Base-by-base conservation (phyloP, 352 stramenopile genomes). In the Pythium graminicola region DNA sequence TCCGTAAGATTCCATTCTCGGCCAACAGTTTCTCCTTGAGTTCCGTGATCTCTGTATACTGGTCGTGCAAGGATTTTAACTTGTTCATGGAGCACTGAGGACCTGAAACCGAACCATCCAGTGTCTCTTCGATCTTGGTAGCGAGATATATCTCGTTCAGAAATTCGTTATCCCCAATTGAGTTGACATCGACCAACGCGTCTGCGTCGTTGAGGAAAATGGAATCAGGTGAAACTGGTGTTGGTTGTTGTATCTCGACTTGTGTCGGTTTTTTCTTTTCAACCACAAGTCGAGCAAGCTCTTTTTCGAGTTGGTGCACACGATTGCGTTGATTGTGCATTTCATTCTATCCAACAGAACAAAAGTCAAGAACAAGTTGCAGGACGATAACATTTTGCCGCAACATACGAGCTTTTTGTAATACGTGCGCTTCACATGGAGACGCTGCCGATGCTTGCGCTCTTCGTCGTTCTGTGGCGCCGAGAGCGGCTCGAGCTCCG, bases 401-500 rank as follows among this genome's bases (percentile, higher is more conserved):
- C n/a, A 36, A 26, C 49, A 24, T 49, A 65, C 57, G 36, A 65
- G 50, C 36, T 65, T 65, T 1, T 45, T 33, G 24, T 65, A 65
- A 45, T 65, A 65, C 17, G 57, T 54, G 32, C 57, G 56, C 43
- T 50, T 53, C 11, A 64, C 56, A 39, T 64, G 56, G 17, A 64
- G 44, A 13, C 56, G 47, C 42, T 64, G 56, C 40, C 56, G 56
- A 23, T 54, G 48, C 8, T 35, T 32, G 42, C 44, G 52, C 42
- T 64, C 56, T 2, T 49, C n/a, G n/a, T n/a, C n/a, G n/a, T n/a
- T n/a, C n/a, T n/a, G n/a, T n/a, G n/a, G n/a, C n/a, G n/a, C n/a
- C n/a, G n/a, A n/a, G n/a, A n/a, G n/a, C n/a, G n/a, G n/a, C n/a
- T n/a, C n/a, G n/a, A n/a, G n/a, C n/a, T n/a, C n/a, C n/a, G n/a